phyloP scores from a whole-genome alignment of 1,139 yeast genomes.

The Kodamaea derodonti region DNA sequence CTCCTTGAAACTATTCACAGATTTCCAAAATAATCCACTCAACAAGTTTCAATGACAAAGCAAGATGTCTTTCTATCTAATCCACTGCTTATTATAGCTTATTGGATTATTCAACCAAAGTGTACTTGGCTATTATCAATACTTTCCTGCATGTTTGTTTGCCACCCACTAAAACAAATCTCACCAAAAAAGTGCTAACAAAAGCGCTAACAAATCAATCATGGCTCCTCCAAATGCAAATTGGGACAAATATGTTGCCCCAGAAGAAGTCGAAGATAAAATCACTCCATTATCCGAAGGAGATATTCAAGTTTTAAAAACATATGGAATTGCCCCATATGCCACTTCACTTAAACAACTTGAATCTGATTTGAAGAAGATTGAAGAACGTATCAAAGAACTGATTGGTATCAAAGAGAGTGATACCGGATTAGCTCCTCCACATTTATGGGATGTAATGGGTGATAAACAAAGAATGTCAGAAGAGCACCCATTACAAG shows the following conservation, averaged over 20 bases:
- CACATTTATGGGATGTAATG: conserved; percentile 94
- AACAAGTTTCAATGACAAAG: too few relatives aligned
- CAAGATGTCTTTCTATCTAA: too few relatives aligned
- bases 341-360: conserved; percentile 73
- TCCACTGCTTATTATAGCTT: too few relatives aligned
- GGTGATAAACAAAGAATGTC: conserved; percentile 93
- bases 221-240: conserved; percentile 72
- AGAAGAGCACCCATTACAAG: conserved; percentile 95
- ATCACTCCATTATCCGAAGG: conserved; percentile 90
- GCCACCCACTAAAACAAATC: background rate
- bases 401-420: conserved; percentile 91
- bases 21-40: too few relatives aligned
- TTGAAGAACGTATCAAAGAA: conserved; percentile 86
- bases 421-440: conserved; percentile 94
- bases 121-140: background rate
- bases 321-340: conserved; percentile 97
- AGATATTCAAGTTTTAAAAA: conserved; percentile 93
- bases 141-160: background rate
- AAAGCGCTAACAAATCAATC: background rate
- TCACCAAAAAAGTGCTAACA: conserved; percentile 1
- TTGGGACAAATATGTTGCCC: conserved; percentile 94
- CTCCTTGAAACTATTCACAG: too few relatives aligned
- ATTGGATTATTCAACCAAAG: too few relatives aligned
- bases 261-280: conserved; percentile 65
- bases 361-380: conserved; percentile 78